Percentiles rank a stretch among this genome's conserved stretches.
Evolutionary conservation across 306 rosid genomes (phyloP).

Genomic region (Prunus padus): DNA sequence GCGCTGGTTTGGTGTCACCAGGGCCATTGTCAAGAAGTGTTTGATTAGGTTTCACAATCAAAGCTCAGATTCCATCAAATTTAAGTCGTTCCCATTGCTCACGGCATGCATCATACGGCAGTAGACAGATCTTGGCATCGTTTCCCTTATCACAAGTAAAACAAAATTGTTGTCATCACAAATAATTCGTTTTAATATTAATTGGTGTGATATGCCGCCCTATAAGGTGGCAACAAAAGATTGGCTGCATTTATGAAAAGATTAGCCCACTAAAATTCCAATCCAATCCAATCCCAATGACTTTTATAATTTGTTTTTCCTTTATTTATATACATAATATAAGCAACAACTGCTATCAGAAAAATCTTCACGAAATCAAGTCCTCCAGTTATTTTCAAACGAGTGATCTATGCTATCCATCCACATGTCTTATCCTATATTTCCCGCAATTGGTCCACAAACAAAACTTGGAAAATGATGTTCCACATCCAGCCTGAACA

Average conservation of each 20-base stretch:
- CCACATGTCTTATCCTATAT: not conserved
- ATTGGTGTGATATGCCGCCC: not conserved
- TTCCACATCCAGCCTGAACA: not conserved
- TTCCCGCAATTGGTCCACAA: conserved; percentile 2
- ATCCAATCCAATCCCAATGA: not conserved
- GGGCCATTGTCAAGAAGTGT: no score
- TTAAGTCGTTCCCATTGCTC: not conserved
- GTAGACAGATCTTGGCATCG: not conserved
- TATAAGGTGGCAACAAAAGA: not conserved
- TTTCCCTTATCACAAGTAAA: not conserved
- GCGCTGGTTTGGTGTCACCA: no score
- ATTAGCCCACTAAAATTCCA: not conserved
- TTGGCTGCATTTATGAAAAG: not conserved
- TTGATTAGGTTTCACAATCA: no score
- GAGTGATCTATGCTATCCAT: not conserved
- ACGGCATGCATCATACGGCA: not conserved
- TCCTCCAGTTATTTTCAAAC: not conserved
- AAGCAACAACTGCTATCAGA: not conserved
- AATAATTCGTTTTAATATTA: not conserved
- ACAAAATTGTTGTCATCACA: not conserved
- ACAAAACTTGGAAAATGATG: conserved; percentile 9
- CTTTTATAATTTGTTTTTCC: not conserved
- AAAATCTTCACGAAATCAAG: not conserved
- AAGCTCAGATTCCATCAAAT: no score
- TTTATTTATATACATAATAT: not conserved